These are phyloP conservation scores for Combretum micranthum DNA, from an alignment of 345 rosid species.

Conservation along the genomic window DNA sequence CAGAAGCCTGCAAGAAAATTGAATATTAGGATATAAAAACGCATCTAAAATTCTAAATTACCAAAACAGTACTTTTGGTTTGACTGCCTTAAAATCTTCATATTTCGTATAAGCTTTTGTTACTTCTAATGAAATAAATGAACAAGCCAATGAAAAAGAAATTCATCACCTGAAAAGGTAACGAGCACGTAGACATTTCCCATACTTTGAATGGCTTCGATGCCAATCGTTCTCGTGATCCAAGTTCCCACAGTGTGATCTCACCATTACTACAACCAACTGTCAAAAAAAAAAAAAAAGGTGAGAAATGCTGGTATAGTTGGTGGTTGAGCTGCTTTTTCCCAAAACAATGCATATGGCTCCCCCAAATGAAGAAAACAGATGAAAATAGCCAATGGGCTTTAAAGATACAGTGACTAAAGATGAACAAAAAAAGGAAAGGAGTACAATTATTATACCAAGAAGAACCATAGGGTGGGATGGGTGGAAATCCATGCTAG, in stretches of 20 bases:
- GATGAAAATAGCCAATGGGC: too few species aligned
- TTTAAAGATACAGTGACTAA: too few species aligned
- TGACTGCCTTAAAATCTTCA: neutral
- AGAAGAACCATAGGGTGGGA: slow-evolving; percentile 58
- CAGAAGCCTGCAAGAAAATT: slow-evolving; percentile 31
- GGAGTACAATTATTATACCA: slow-evolving; percentile 36
- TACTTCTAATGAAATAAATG: neutral
- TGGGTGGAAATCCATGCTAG: slow-evolving; percentile 94
- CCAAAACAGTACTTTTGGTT: neutral
- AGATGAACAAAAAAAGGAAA: neutral
- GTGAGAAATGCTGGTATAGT: slow-evolving; percentile 11
- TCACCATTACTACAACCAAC: slow-evolving; percentile 82
- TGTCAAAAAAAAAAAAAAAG: slow-evolving; percentile 25
- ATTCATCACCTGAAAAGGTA: slow-evolving; percentile 57
- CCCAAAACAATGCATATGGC: neutral
- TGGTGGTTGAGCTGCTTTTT: neutral
- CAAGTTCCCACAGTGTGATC: slow-evolving; percentile 74
- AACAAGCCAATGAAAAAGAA: neutral
- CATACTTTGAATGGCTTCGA: slow-evolving; percentile 72
- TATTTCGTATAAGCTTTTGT: neutral
- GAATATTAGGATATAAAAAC: slow-evolving; percentile 1
- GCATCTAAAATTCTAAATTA: neutral
- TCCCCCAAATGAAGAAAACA: too few species aligned
- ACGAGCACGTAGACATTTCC: slow-evolving; percentile 47
- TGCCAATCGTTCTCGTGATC: slow-evolving; percentile 49